Conservation (phyloP, 73 alveolate species). For the Tetrahymena elliotti region DNA sequence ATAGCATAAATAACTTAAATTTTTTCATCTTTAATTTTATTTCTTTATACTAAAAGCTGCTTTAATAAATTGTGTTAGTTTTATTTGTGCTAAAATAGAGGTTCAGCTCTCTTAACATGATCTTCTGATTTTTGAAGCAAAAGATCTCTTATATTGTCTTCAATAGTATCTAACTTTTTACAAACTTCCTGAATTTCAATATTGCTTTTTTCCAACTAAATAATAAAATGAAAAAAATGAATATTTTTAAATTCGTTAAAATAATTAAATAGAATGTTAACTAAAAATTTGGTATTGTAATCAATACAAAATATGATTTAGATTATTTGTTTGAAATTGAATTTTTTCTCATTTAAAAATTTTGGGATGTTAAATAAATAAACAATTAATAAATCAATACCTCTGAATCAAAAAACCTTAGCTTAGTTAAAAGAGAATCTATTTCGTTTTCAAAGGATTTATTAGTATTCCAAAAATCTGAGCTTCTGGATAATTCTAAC, state of each 20-base stretch:
- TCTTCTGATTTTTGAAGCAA: conserved; percentile 19
- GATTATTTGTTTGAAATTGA: neutral
- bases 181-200: conserved; percentile 28
- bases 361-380: neutral
- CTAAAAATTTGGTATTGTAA: too few species aligned
- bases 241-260: too few species aligned
- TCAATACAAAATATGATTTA: neutral
- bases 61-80: conserved; percentile 9
- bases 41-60: conserved; percentile 12
- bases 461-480: conserved; percentile 31
- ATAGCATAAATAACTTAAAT: conserved; percentile 25
- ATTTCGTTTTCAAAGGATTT: conserved; percentile 29
- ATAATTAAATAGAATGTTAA: too few species aligned
- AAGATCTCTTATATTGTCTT: conserved; percentile 23
- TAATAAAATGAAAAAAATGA: neutral
- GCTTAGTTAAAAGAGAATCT: conserved; percentile 4
- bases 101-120: conserved; percentile 36
- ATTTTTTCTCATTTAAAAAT: too few species aligned
- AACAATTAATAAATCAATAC: neutral
- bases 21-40: conserved; percentile 38
- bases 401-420: conserved; percentile 25
- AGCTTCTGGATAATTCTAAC: conserved; percentile 13
- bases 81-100: conserved; percentile 30
- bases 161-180: conserved; percentile 22
- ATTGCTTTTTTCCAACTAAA: conserved; percentile 15